A percentile compares a stretch with the other conserved stretches of the same genome.
These are phyloP conservation scores for Nissolia schottii DNA, from an alignment of 306 rosid genomes.

Conservation along the genomic window DNA sequence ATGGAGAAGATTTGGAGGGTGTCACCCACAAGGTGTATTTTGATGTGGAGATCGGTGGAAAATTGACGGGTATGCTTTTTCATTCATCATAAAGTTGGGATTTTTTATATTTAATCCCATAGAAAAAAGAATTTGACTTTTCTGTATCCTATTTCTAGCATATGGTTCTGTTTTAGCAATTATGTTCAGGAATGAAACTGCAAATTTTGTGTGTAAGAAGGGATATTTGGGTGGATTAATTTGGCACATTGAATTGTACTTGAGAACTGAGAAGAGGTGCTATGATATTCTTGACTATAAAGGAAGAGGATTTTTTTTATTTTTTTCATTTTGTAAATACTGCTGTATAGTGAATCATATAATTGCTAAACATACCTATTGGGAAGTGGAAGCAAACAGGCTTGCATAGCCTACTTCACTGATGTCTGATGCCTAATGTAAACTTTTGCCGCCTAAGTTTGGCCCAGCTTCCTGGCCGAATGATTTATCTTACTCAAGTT, in stretches of 20 bases:
- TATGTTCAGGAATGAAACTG: neutral
- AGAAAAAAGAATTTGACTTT: neutral
- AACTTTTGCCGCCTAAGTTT: neutral
- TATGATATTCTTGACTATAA: neutral
- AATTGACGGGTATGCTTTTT: conserved; percentile 27
- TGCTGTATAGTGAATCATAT: neutral
- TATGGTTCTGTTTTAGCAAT: neutral
- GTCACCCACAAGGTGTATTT: conserved; percentile 41
- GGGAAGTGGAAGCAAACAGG: neutral
- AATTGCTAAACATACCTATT: neutral
- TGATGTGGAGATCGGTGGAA: conserved; percentile 37
- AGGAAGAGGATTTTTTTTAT: neutral
- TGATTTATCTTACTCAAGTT: neutral
- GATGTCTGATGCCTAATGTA: neutral
- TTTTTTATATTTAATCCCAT: neutral
- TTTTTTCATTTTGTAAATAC: too few species aligned
- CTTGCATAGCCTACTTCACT: neutral
- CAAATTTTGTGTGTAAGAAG: neutral
- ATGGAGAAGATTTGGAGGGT: conserved; percentile 33
- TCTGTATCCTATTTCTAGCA: neutral
- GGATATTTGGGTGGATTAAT: conserved; percentile 4
- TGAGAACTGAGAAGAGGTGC: too few species aligned
- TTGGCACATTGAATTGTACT: too few species aligned
- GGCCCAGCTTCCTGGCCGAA: neutral
- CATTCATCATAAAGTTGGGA: neutral